These are phyloP conservation scores for Fusarium nisikadoi DNA, from an alignment of 2,329 filamentous ascomycete species.

Conservation along the genomic window DNA sequence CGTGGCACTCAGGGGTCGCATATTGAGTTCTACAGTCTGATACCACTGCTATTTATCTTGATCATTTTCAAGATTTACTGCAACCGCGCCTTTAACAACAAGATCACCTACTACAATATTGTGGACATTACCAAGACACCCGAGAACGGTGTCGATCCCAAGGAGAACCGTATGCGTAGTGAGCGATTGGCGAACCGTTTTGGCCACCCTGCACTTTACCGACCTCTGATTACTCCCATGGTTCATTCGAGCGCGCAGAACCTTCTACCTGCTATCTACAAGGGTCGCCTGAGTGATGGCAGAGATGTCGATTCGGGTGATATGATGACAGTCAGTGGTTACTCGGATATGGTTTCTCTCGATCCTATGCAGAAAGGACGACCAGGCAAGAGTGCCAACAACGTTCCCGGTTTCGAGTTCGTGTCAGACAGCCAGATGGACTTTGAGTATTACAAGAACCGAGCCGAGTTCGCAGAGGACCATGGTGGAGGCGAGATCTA, in stretches of 20 bases:
- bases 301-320: constrained; percentile 68
- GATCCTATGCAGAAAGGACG: constrained; percentile 75
- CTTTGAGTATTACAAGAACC: constrained; percentile 91
- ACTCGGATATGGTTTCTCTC: constrained; percentile 84
- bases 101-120: constrained; percentile 83
- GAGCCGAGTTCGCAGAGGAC: constrained; percentile 86
- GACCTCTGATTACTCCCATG: constrained; percentile 92
- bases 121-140: constrained; percentile 62
- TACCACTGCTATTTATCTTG: constrained; percentile 82
- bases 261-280: constrained; percentile 85
- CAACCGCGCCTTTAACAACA: constrained; percentile 76
- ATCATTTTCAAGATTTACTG: constrained; percentile 90
- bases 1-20: constrained; percentile 68
- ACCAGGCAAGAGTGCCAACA: constrained; percentile 57
- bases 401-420: constrained; percentile 83
- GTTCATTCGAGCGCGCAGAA: constrained; percentile 92
- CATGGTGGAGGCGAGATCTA: constrained; percentile 81
- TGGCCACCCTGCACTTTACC: constrained; percentile 90
- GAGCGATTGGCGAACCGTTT: constrained; percentile 82
- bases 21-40: constrained; percentile 70
- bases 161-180: constrained; percentile 65
- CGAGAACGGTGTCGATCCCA: constrained; percentile 57
- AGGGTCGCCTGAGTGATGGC: constrained; percentile 78
- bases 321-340: constrained; percentile 71
- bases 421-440: constrained; percentile 88